phyloP scores from a whole-genome alignment of 306 rosid species.

The Rosa lucieae region DNA sequence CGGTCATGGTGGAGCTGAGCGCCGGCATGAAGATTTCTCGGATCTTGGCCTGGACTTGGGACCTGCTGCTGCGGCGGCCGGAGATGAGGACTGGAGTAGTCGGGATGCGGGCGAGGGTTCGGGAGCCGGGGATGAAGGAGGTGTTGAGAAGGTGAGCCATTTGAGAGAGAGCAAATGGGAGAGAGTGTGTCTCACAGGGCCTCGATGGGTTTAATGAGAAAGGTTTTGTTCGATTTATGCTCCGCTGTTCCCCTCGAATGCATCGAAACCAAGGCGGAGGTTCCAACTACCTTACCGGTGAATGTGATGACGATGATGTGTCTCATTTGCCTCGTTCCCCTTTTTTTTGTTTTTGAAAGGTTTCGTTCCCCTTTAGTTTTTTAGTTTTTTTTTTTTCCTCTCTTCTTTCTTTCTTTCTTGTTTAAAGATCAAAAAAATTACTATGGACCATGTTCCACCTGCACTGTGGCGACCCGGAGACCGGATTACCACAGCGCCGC shows the following conservation, averaged over 20 bases:
- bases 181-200: no score
- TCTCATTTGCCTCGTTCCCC: background rate
- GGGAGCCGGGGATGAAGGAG: constrained; percentile 50
- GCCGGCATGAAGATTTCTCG: constrained; percentile 99
- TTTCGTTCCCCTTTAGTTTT: background rate
- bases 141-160: constrained; percentile 86
- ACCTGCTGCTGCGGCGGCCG: constrained; percentile 9
- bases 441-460: no score
- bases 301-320: constrained; percentile 1
- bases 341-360: no score
- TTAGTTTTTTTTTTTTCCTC: background rate
- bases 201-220: background rate
- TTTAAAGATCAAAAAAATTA: no score
- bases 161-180: background rate
- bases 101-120: constrained; percentile 28
- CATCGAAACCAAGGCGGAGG: constrained; percentile 84
- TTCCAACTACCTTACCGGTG: constrained; percentile 51
- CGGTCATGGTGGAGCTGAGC: constrained; percentile 95
- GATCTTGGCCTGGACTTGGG: constrained; percentile 69
- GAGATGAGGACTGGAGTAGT: constrained; percentile 9
- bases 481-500: no score
- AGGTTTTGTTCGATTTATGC: background rate
- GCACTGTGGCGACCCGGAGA: no score
- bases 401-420: no score
- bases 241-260: constrained; percentile 42